phyloP scores from a whole-genome alignment of 768 basidiomycete genomes.

The Porpolomopsis calyptriformis region DNA sequence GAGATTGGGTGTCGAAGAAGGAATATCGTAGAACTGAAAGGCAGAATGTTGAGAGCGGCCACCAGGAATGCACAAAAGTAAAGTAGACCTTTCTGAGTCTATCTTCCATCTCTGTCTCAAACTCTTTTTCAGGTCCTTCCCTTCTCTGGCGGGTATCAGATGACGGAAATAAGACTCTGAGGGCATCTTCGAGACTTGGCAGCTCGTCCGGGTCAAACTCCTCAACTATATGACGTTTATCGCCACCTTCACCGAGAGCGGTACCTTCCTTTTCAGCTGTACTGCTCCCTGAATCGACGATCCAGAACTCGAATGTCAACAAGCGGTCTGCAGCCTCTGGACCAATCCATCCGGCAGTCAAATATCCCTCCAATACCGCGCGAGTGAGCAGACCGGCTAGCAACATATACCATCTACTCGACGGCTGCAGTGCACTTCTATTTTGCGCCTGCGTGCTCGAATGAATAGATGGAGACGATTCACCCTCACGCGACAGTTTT shows the following conservation, averaged over 20 bases:
- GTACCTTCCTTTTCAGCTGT: slow-evolving; percentile 11
- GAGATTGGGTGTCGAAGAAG: slow-evolving; percentile 58
- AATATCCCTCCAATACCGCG: slow-evolving; percentile 78
- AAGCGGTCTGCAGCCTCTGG: slow-evolving; percentile 58
- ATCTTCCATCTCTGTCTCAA: slow-evolving; percentile 63
- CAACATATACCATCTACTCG: slow-evolving; percentile 74
- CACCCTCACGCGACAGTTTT: neutral
- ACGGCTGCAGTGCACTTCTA: slow-evolving; percentile 49
- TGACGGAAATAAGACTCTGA: slow-evolving; percentile 58
- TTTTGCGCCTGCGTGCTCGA: slow-evolving; percentile 14
- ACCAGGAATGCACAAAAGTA: neutral
- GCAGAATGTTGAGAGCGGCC: neutral
- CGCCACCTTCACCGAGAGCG: slow-evolving; percentile 8
- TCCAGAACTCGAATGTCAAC: slow-evolving; percentile 58
- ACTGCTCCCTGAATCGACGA: slow-evolving; percentile 17
- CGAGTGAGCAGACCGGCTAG: slow-evolving; percentile 67
- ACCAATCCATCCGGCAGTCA: slow-evolving; percentile 73
- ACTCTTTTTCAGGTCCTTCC: slow-evolving; percentile 57
- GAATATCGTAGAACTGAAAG: slow-evolving; percentile 66
- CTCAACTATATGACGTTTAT: slow-evolving; percentile 33
- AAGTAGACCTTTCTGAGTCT: slow-evolving; percentile 52
- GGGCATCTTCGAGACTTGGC: slow-evolving; percentile 55
- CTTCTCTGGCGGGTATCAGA: slow-evolving; percentile 20
- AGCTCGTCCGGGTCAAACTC: slow-evolving; percentile 70
- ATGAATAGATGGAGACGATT: slow-evolving; percentile 6